Percentiles rank a stretch among this genome's conserved stretches.
Evolutionary conservation across 2,329 filamentous ascomycete genomes (phyloP).

Genomic region (Boeremia exigua): DNA sequence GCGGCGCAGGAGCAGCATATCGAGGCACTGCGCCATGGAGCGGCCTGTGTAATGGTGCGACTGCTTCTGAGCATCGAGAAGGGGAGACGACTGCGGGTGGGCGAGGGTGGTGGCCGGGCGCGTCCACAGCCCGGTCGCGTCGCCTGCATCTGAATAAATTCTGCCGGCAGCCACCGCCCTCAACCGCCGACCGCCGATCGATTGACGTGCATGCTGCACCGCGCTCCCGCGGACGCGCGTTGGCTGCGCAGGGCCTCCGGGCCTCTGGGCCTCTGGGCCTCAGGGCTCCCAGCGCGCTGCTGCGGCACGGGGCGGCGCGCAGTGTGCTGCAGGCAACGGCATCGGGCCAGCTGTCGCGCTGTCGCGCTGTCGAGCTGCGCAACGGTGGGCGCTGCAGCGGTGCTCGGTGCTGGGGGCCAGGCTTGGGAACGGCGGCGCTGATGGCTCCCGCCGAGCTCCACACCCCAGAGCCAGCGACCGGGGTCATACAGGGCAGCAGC

Average conservation of each 20-base stretch:
- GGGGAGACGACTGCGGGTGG: background rate
- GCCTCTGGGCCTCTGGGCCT: no score
- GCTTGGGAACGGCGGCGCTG: constrained; percentile 7
- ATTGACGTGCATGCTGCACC: constrained; percentile 2
- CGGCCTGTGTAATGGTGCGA: constrained; percentile 22
- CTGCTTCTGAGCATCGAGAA: constrained; percentile 35
- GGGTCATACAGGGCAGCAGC: constrained; percentile 12
- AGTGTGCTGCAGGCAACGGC: background rate
- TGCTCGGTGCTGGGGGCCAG: background rate
- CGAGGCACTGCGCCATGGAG: constrained; percentile 22
- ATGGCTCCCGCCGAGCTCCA: constrained; percentile 10
- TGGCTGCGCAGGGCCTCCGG: constrained; percentile 7
- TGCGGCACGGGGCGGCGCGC: background rate
- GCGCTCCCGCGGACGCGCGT: constrained; percentile 12
- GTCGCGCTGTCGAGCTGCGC: background rate
- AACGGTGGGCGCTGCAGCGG: background rate
- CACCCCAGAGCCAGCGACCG: constrained; percentile 1
- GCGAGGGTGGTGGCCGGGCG: constrained; percentile 4
- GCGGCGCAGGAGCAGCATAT: constrained; percentile 32
- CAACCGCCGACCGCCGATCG: constrained; percentile 1
- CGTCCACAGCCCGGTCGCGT: constrained; percentile 10
- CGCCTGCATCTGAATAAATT: constrained; percentile 7
- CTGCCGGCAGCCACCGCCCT: constrained; percentile 5
- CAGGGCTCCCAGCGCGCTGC: constrained; percentile 3
- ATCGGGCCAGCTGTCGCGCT: background rate